Evolutionary conservation across 2,329 filamentous ascomycete genomes (phyloP).

Genomic region (Ceratocystis eucalypticola): DNA sequence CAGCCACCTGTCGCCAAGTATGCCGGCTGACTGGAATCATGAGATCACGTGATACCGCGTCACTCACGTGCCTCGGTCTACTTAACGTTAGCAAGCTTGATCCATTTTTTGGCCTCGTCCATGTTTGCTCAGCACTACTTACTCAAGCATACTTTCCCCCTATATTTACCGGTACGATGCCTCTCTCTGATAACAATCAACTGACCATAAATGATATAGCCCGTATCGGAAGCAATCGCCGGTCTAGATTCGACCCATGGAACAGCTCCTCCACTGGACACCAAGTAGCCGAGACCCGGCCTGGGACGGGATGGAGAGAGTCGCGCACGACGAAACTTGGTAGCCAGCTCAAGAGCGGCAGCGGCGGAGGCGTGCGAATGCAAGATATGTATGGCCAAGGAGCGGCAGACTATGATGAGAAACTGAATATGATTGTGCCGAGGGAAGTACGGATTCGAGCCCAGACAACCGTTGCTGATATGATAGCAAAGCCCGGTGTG

Average conservation of each 20-base stretch:
- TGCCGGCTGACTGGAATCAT: neutral
- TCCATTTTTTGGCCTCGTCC: no score
- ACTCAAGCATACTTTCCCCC: neutral
- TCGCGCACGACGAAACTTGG: slow-evolving; percentile 56
- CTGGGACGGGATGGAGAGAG: slow-evolving; percentile 55
- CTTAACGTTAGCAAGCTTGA: no score
- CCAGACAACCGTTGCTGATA: slow-evolving; percentile 37
- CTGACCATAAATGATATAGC: slow-evolving; percentile 17
- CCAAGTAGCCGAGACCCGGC: slow-evolving; percentile 56
- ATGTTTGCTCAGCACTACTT: neutral
- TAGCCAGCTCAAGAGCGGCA: slow-evolving; percentile 49
- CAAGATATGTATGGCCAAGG: slow-evolving; percentile 54
- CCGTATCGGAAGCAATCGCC: slow-evolving; percentile 31
- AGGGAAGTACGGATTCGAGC: slow-evolving; percentile 31
- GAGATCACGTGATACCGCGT: slow-evolving; percentile 18
- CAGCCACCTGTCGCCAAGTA: fast-evolving
- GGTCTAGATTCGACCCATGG: slow-evolving; percentile 49
- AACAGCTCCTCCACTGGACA: slow-evolving; percentile 66
- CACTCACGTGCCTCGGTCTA: slow-evolving; percentile 20
- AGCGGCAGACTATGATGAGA: slow-evolving; percentile 40
- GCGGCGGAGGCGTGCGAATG: slow-evolving; percentile 45
- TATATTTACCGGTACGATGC: neutral
- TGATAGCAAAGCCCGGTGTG: slow-evolving; percentile 30
- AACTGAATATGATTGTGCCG: slow-evolving; percentile 32
- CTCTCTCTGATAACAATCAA: slow-evolving; percentile 1